Base-by-base conservation (phyloP, 1,139 yeast species). In the Saccharomyces hybrid region DNA sequence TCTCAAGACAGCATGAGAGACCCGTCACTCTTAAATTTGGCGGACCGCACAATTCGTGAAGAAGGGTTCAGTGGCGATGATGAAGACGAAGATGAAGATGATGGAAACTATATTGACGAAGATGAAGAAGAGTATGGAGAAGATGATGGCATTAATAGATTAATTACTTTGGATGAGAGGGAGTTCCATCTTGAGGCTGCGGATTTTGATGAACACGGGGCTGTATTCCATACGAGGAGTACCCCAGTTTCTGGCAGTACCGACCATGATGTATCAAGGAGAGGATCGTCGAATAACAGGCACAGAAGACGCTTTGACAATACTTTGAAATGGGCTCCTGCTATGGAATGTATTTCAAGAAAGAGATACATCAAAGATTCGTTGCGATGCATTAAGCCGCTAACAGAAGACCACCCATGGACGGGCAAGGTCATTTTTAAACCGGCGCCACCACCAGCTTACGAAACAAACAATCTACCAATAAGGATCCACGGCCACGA, bases 401-500 rank as follows among this genome's bases (percentile, higher is more conserved):
- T 82, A 53, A 72, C 76, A 2, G 73, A 74, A 58, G 82, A 79
- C 50, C 84, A 81, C 52, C 61, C 75, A 7, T 82, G 87, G 87
- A 71, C 77, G 19, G 79, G 80, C 32, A 78, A 75, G 59, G 63
- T 73, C 5, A 61, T 81, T 13, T 78, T 79, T 34, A 75, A 75
- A 53, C 80, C 82, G 2, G 67, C 79, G 6, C 55, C 47, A 23
- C 63, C 67, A 11, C 70, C 72, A 5, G 38, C 51, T 2, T 68
- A 55, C 48, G 56, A 58, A n/a, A 68, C 73, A 0, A 62, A 59
- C 49, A 67, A 66, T 52, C 49, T 58, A 32, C 69, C 71, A 0
- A 59, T 63, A 11, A 55, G 58, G 34, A 28, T 16, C 11, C 34
- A 49, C 47, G 31, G 46, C 46, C 41, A 47, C 44, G 46, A 51